Evolutionary conservation across 148 eudicot species (phyloP).

Genomic region (Cornus florida): DNA sequence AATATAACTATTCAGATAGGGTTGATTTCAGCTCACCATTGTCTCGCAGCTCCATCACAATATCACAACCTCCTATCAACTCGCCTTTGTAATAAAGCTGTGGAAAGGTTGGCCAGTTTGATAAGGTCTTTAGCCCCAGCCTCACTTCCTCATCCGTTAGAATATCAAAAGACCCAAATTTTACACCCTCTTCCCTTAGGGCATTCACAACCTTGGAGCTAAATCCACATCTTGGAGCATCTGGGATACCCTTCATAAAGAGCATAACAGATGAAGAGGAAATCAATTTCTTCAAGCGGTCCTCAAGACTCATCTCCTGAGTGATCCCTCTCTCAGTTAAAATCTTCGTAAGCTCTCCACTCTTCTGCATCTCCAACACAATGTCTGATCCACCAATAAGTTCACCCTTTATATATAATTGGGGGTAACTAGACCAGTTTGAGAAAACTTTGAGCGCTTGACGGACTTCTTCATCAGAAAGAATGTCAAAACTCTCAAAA

Average conservation of each 20-base stretch:
- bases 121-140: constrained; percentile 79
- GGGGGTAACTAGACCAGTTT: constrained; percentile 99
- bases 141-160: constrained; percentile 77
- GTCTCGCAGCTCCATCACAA: constrained; percentile 68
- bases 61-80: constrained; percentile 91
- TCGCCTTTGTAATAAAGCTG: constrained; percentile 97
- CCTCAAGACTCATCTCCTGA: constrained; percentile 43
- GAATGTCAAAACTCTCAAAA: constrained; percentile 73
- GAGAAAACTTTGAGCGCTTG: constrained; percentile 93
- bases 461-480: constrained; percentile 81
- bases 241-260: constrained; percentile 94
- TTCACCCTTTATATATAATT: constrained; percentile 87
- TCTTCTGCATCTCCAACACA: constrained; percentile 96
- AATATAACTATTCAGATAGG: constrained; percentile 55
- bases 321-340: constrained; percentile 57
- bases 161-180: constrained; percentile 86
- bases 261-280: constrained; percentile 70
- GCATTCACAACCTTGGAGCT: constrained; percentile 93
- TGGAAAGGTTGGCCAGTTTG: constrained; percentile 98
- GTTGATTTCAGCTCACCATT: constrained; percentile 74
- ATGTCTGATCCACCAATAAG: constrained; percentile 97
- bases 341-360: constrained; percentile 72
- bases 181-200: constrained; percentile 63
- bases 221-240: constrained; percentile 84
- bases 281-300: constrained; percentile 58